Evolutionary conservation across 345 rosid species (phyloP), one percentile per base, ranked within the genome.

Genomic region (Gossypium longicalyx): DNA sequence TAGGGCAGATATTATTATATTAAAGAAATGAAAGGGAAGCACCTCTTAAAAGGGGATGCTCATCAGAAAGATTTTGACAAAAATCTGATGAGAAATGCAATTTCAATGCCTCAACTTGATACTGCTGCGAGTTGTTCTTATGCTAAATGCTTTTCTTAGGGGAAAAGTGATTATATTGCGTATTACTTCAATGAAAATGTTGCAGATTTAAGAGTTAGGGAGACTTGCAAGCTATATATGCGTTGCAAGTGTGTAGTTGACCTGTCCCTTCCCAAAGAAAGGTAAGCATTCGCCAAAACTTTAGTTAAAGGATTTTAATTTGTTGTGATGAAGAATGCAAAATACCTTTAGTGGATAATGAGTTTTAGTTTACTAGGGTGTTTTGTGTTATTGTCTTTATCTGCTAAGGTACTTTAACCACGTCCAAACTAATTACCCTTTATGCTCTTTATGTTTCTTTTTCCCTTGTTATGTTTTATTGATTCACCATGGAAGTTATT

Each of bases 201-300:
- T 78, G 89, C 96, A 63, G 88, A 85, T 83, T 67, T 87, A 70
- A 79, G 83, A 80, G 63, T 76, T 80, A 77, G 80, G 49, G 97
- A 91, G 83, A 88, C 85, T 75, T 86, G 97, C 79, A 76, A 73
- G 60, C 85, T 74, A 48, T 89, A 80, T 80, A 61, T 89, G 77
- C 73, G 34, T 68, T 93, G 97, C 84, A 89, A 83, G 75, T 87
- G 96, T 53, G 78, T 91, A 73, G 84, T 90, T 51, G 93, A 84
- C 81, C 87, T 85, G 70, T 86, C 89, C 72, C 80, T 80, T 49
- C 81, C 78, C 77, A 73, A 70, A 70, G 90, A 86, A 80, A 87
- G 84, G 98, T 91, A 79, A 81, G 68, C 58, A 58, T 65, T 41
- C 1, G 25, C 23, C 41, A 7, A 64, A 16, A 0, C 27, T 2